phyloP scores from a whole-genome alignment of 2,329 filamentous ascomycete genomes.

The Colletotrichum trifolii region DNA sequence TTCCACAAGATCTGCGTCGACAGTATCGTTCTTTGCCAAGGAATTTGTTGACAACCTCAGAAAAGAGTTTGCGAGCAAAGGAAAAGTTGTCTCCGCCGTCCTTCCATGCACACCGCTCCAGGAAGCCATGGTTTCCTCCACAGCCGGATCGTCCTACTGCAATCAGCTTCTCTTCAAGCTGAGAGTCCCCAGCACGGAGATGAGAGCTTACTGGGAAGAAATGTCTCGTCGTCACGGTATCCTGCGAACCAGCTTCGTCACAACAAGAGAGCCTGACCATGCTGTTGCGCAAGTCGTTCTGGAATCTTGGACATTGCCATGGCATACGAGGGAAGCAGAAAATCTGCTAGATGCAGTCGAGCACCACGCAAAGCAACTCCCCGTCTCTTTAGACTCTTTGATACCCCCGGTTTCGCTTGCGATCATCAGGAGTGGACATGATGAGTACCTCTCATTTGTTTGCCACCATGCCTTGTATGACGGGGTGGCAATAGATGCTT shows the following conservation, averaged over 20 bases:
- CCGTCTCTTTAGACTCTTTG: constrained; percentile 55
- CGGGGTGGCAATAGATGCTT: constrained; percentile 76
- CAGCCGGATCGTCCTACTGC: constrained; percentile 68
- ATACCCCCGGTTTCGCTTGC: constrained; percentile 59
- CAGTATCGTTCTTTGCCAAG: not conserved
- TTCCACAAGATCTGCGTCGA: not conserved
- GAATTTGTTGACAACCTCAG: constrained; percentile 6
- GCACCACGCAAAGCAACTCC: constrained; percentile 52
- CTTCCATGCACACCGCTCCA: constrained; percentile 89
- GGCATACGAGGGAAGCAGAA: constrained; percentile 49
- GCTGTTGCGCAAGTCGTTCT: constrained; percentile 81
- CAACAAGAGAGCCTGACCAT: constrained; percentile 68
- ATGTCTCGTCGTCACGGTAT: constrained; percentile 78
- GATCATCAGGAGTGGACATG: constrained; percentile 47
- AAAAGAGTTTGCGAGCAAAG: constrained; percentile 43
- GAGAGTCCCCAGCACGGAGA: constrained; percentile 55
- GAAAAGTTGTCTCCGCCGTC: constrained; percentile 61
- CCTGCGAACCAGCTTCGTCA: constrained; percentile 79
- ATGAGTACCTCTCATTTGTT: constrained; percentile 57
- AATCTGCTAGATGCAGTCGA: constrained; percentile 50
- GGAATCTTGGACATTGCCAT: constrained; percentile 53
- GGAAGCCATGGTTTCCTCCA: constrained; percentile 82
- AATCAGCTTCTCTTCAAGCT: constrained; percentile 78
- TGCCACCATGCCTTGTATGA: constrained; percentile 90
- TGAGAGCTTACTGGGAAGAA: constrained; percentile 70